Base-by-base conservation (phyloP, 2,329 filamentous ascomycete species). In the Aureobasidium sp. region DNA sequence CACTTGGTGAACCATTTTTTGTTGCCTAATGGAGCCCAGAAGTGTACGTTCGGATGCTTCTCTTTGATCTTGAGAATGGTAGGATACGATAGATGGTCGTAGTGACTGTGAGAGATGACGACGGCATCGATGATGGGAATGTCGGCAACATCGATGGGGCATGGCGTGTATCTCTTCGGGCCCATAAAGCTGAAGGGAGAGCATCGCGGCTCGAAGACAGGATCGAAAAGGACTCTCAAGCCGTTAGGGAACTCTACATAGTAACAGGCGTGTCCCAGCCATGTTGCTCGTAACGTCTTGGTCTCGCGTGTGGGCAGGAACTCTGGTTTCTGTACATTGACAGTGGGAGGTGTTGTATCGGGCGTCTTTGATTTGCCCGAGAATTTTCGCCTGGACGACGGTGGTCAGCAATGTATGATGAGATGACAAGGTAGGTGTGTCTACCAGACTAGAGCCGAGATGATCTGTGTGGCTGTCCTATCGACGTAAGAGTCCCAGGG, bases 241-340 rank as follows among this genome's bases (percentile, higher is more conserved):
- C 93, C 93, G 15, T 83, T 82, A 1, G 91, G 91, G 69, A 92
- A 97, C 74, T 97, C 93, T 67, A 96, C 85, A 69, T 90, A 92
- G 77, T 91, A 96, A 77, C 91, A 96, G 3, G 93, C 92, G 74
- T 97, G 93, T 39, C 93, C 93, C 2, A 97, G 85, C 93, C 93
- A 97, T 44, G 93, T 97, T 37, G 92, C 90, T 59, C 91, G 86
- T 29, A 97, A 81, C 44, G 82, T 79, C 21, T 75, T 66, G 2
- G 81, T 83, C 5, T 80, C 74, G 60, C 89, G 83, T 15, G 77
- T 77, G 1, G 83, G 74, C 10, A 90, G 79, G 73, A 93, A 93
- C 5, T 78, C 69, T 0, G 91, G 89, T 64, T 81, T 83, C 61
- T 80, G 81, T 21, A 93, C 83, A 3, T 83, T 76, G 11, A 94